These are phyloP conservation scores for Larix kaempferi DNA, from an alignment of 75 land plant genomes.

Conservation along the genomic window DNA sequence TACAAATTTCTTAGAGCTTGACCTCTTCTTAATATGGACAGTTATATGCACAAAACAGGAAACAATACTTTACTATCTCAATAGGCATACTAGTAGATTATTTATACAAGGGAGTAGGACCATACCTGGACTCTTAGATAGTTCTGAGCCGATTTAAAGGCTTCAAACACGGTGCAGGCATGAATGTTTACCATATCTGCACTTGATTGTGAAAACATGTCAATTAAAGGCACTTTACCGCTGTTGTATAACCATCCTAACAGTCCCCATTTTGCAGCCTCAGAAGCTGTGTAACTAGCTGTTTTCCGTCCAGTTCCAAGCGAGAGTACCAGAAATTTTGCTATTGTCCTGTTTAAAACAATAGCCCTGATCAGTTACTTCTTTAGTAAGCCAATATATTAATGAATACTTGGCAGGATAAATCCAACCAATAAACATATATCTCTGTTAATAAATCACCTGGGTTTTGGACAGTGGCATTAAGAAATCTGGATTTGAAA, in stretches of 20 bases:
- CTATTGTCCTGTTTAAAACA: conserved; percentile 6
- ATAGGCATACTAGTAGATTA: not conserved
- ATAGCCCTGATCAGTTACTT: not conserved
- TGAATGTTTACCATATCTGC: conserved; percentile 64
- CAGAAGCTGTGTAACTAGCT: conserved; percentile 13
- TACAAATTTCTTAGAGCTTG: not conserved
- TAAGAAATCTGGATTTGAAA: conserved; percentile 5
- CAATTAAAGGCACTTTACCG: conserved; percentile 43
- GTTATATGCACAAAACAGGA: not conserved
- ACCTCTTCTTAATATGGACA: not conserved
- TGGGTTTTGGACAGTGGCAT: not conserved
- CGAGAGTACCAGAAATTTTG: conserved; percentile 29
- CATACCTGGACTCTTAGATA: conserved; percentile 17
- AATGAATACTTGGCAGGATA: not conserved
- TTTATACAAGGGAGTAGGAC: too few relatives aligned
- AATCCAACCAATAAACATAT: not conserved
- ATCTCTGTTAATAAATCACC: too few relatives aligned
- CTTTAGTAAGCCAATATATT: not conserved
- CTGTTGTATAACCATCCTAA: conserved; percentile 43
- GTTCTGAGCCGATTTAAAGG: too few relatives aligned
- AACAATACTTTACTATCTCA: not conserved
- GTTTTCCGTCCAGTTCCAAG: conserved; percentile 27
- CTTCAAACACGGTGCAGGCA: conserved; percentile 24
- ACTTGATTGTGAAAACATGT: conserved; percentile 38
- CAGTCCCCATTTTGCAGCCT: conserved; percentile 50